Evolutionary conservation across 2,329 filamentous ascomycete genomes (phyloP).

Genomic region (Phialophora macrospora): DNA sequence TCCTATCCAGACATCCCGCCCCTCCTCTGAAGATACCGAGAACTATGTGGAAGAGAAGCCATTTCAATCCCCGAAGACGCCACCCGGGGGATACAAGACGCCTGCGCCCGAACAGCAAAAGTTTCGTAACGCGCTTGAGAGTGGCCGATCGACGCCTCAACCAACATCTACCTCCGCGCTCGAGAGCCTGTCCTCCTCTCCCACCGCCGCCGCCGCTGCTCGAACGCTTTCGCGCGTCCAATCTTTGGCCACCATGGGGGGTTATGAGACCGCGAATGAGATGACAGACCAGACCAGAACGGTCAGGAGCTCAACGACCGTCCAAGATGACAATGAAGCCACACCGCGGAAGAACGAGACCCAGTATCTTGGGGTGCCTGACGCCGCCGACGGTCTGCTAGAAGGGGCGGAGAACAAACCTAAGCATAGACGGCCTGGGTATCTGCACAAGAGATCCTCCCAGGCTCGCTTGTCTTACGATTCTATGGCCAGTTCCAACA

Average conservation of each 20-base stretch:
- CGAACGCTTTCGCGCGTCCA: constrained; percentile 49
- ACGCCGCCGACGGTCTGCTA: constrained; percentile 24
- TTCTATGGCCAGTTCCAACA: constrained; percentile 59
- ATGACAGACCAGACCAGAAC: constrained; percentile 19
- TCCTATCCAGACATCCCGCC: constrained; percentile 27
- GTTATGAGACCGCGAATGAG: constrained; percentile 41
- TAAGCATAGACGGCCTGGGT: constrained; percentile 56
- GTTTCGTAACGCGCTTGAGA: constrained; percentile 32
- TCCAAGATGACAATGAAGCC: constrained; percentile 34
- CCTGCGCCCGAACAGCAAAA: constrained; percentile 38
- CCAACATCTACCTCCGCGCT: constrained; percentile 47
- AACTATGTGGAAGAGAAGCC: constrained; percentile 16
- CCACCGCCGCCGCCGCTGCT: constrained; percentile 51
- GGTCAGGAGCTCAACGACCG: constrained; percentile 1
- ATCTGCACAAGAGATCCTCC: constrained; percentile 60
- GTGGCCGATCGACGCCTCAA: constrained; percentile 35
- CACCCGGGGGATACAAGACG: constrained; percentile 41
- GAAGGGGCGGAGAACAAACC: constrained; percentile 14
- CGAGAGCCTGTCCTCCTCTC: constrained; percentile 52
- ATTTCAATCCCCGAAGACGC: constrained; percentile 37
- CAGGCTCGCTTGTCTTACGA: constrained; percentile 65
- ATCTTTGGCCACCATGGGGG: constrained; percentile 43
- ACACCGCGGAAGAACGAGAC: constrained; percentile 29
- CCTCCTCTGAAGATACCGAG: constrained; percentile 23
- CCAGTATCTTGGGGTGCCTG: constrained; percentile 27